Conservation (phyloP, 73 alveolate species). For the Paramecium sexaurelia region DNA sequence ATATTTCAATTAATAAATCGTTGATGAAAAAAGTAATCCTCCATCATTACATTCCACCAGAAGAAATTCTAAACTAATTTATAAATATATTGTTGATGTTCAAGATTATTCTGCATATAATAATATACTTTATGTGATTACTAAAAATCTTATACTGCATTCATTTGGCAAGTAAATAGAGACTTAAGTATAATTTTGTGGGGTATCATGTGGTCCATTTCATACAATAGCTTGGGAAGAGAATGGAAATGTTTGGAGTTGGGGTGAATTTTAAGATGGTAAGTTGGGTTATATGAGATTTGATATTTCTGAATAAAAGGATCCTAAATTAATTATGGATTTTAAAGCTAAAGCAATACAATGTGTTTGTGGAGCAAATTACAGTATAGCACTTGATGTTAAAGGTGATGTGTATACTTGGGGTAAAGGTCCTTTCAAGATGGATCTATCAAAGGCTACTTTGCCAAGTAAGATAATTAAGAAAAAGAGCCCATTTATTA, state of each 20-base stretch:
- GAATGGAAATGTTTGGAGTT: slow-evolving; percentile 39
- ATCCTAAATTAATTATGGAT: neutral
- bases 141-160: neutral
- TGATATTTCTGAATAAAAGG: neutral
- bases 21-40: neutral
- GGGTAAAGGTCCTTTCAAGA: slow-evolving; percentile 56
- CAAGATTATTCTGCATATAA: neutral
- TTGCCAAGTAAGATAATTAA: neutral
- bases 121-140: neutral
- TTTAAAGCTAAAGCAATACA: neutral
- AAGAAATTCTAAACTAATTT: neutral
- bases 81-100: neutral
- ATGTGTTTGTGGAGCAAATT: slow-evolving; percentile 37
- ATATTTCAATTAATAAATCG: neutral
- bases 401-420: slow-evolving; percentile 48
- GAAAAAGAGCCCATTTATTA: slow-evolving; percentile 29
- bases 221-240: slow-evolving; percentile 10
- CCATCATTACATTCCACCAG: neutral
- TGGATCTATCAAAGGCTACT: neutral
- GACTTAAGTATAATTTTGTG: neutral
- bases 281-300: slow-evolving; percentile 43
- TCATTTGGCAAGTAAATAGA: neutral
- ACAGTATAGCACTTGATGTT: slow-evolving; percentile 54
- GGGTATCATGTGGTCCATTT: neutral
- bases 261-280: slow-evolving; percentile 53